phyloP scores from a whole-genome alignment of 2,329 filamentous ascomycete species.

The Biscogniauxia sp. region DNA sequence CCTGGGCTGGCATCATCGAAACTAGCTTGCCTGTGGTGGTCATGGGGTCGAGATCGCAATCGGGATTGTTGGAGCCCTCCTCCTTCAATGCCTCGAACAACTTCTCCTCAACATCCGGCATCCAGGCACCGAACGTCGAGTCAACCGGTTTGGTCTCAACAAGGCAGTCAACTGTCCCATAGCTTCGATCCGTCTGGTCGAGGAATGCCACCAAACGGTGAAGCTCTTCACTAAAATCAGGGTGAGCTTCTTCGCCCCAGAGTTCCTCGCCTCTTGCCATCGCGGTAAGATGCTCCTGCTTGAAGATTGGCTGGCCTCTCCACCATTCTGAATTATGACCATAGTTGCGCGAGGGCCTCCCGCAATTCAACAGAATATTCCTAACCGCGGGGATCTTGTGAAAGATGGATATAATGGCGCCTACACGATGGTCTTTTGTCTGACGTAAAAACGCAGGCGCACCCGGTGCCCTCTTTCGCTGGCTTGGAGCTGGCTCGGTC shows the following conservation, averaged over 20 bases:
- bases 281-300: slow-evolving; percentile 36
- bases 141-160: slow-evolving; percentile 36
- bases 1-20: slow-evolving; percentile 8
- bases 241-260: slow-evolving; percentile 33
- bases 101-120: slow-evolving; percentile 45
- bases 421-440: slow-evolving; percentile 43
- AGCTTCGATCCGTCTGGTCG: slow-evolving; percentile 58
- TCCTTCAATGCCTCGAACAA: slow-evolving; percentile 33
- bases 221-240: slow-evolving; percentile 51
- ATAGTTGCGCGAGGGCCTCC: slow-evolving; percentile 44
- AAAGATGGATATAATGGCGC: slow-evolving; percentile 55
- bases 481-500: slow-evolving; percentile 41
- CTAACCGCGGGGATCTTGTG: slow-evolving; percentile 58
- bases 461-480: slow-evolving; percentile 41
- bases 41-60: slow-evolving; percentile 22
- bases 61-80: slow-evolving; percentile 12
- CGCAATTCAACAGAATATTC: slow-evolving; percentile 51
- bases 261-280: slow-evolving; percentile 31
- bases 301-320: slow-evolving; percentile 53
- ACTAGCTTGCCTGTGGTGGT: slow-evolving; percentile 24
- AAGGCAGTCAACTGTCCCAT: slow-evolving; percentile 53
- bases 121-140: slow-evolving; percentile 32
- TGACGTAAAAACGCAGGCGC: slow-evolving; percentile 52
- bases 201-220: slow-evolving; percentile 64
- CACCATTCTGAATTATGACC: slow-evolving; percentile 60